Evolutionary conservation across 2,329 filamentous ascomycete genomes (phyloP).

Genomic region (Venturiaceae sp.): DNA sequence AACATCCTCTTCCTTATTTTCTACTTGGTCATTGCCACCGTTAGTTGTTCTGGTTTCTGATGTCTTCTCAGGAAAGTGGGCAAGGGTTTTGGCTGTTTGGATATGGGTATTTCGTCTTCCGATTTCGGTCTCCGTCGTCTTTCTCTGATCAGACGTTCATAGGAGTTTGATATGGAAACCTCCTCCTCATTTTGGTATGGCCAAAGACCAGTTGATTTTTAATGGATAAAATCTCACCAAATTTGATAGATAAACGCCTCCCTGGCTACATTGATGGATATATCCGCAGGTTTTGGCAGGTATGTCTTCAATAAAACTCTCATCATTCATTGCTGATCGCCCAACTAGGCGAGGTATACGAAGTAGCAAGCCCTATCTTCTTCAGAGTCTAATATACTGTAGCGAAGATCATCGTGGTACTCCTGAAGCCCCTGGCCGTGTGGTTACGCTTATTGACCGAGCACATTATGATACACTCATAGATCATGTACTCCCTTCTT

Average conservation of each 20-base stretch:
- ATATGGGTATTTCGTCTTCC: slow-evolving; percentile 60
- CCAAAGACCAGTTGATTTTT: not conserved
- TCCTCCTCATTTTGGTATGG: slow-evolving; percentile 81
- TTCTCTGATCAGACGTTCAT: slow-evolving; percentile 11
- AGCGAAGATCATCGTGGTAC: slow-evolving; percentile 95
- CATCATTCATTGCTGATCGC: not conserved
- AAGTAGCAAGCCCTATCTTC: too few relatives aligned
- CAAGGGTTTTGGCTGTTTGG: slow-evolving; percentile 90
- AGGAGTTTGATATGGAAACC: slow-evolving; percentile 98
- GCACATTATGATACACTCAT: slow-evolving; percentile 69
- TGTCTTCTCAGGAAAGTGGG: not conserved
- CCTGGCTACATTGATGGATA: slow-evolving; percentile 90
- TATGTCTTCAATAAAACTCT: slow-evolving; percentile 35
- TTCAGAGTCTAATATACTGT: slow-evolving; percentile 6
- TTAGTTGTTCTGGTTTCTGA: not conserved
- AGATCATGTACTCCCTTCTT: slow-evolving; percentile 44
- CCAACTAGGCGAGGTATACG: slow-evolving; percentile 21
- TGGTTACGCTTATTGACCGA: slow-evolving; percentile 84
- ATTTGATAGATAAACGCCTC: slow-evolving; percentile 59
- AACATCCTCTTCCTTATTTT: too few relatives aligned
- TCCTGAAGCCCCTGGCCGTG: slow-evolving; percentile 74
- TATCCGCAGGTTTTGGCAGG: slow-evolving; percentile 96
- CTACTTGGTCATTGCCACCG: too few relatives aligned
- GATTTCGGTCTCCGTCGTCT: slow-evolving; percentile 17
- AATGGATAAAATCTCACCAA: not conserved